These are phyloP conservation scores for Xenosphaeropsis pyriputrescens DNA, from an alignment of 2,329 filamentous ascomycete species.

Conservation along the genomic window DNA sequence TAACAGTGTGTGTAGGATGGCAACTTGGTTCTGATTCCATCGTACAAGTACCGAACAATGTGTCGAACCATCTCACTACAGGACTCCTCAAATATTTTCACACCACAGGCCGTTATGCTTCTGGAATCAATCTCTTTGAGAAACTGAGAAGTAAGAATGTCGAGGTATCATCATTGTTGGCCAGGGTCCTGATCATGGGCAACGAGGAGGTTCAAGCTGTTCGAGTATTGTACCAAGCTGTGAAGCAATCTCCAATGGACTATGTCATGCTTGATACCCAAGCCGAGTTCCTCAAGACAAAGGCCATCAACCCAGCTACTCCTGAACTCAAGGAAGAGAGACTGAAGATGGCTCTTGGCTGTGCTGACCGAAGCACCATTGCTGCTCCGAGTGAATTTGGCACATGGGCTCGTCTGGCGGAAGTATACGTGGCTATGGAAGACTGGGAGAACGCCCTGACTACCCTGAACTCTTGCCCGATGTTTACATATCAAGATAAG, in stretches of 20 bases:
- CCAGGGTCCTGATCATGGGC: slow-evolving; percentile 83
- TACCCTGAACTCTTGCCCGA: slow-evolving; percentile 94
- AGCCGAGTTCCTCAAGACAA: slow-evolving; percentile 79
- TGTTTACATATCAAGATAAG: slow-evolving; percentile 99
- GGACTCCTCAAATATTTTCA: slow-evolving; percentile 89
- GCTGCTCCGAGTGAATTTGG: slow-evolving; percentile 94
- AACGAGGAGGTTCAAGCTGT: slow-evolving; percentile 97
- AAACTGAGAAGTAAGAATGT: slow-evolving; percentile 83
- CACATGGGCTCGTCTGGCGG: slow-evolving; percentile 86
- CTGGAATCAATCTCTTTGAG: slow-evolving; percentile 94
- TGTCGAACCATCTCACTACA: slow-evolving; percentile 90
- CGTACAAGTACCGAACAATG: slow-evolving; percentile 92
- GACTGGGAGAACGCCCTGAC: slow-evolving; percentile 94
- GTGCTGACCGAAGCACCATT: slow-evolving; percentile 86
- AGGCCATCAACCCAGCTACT: slow-evolving; percentile 44
- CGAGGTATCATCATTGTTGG: slow-evolving; percentile 84
- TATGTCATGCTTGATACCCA: slow-evolving; percentile 93
- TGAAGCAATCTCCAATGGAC: slow-evolving; percentile 92
- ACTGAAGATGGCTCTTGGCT: slow-evolving; percentile 75
- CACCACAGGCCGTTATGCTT: slow-evolving; percentile 86
- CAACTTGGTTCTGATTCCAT: slow-evolving; percentile 93
- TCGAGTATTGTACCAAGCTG: slow-evolving; percentile 69
- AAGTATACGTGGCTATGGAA: slow-evolving; percentile 87
- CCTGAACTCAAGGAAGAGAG: slow-evolving; percentile 48
- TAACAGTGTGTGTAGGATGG: slow-evolving; percentile 45